These are phyloP conservation scores for Larix sibirica DNA, from an alignment of 83 land plant species.

Conservation along the genomic window DNA sequence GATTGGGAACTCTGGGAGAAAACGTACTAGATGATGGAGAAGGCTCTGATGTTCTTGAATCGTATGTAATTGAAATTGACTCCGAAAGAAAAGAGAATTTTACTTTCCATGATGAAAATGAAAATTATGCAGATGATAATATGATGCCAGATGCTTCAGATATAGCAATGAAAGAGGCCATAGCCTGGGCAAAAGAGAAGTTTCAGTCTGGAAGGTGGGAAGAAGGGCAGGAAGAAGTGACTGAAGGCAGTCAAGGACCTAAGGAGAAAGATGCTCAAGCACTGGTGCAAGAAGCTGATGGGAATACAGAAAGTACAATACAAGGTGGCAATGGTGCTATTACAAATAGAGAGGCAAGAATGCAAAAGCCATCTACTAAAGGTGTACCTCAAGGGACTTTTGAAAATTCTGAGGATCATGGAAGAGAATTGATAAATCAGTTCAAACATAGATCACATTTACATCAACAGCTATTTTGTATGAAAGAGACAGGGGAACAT, in stretches of 20 bases:
- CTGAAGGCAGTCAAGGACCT: neutral
- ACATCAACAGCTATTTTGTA: neutral
- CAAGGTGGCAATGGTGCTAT: neutral
- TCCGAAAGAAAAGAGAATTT: neutral
- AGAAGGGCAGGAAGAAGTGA: neutral
- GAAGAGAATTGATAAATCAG: neutral
- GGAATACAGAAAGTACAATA: neutral
- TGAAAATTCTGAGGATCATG: neutral
- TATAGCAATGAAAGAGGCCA: slow-evolving; percentile 16
- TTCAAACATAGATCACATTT: neutral
- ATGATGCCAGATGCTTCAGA: slow-evolving; percentile 1
- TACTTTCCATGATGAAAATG: neutral
- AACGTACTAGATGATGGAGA: neutral
- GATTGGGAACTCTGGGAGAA: neutral
- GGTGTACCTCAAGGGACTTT: neutral
- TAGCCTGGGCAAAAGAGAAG: slow-evolving; percentile 20
- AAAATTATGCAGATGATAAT: neutral
- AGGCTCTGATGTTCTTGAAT: slow-evolving; percentile 1
- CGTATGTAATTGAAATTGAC: slow-evolving; percentile 2
- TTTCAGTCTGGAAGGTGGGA: neutral
- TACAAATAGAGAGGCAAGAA: neutral
- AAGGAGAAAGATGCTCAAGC: neutral
- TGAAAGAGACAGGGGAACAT: neutral
- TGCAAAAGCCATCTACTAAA: neutral
- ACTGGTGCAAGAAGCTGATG: neutral